phyloP scores from a whole-genome alignment of 2,329 filamentous ascomycete species.

The Didymosphaeria variabile region DNA sequence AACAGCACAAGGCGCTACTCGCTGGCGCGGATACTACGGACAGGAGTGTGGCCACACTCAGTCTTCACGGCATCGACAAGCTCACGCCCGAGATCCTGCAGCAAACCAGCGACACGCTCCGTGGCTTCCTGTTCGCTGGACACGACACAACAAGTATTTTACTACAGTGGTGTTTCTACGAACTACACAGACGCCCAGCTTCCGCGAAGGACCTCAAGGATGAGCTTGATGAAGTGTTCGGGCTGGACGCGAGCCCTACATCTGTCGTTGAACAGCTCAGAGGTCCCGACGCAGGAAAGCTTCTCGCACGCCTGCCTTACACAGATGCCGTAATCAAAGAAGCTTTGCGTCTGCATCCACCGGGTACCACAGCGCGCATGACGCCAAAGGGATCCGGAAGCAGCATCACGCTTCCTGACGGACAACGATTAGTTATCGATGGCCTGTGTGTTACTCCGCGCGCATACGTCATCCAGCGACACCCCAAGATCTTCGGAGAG shows the following conservation, averaged over 20 bases:
- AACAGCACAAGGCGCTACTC: constrained; percentile 19
- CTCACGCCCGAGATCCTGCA: constrained; percentile 36
- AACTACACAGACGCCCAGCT: constrained; percentile 31
- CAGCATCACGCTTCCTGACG: constrained; percentile 21
- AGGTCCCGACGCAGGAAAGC: constrained; percentile 6
- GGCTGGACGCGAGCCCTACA: constrained; percentile 14
- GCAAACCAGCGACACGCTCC: constrained; percentile 44
- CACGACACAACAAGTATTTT: constrained; percentile 44
- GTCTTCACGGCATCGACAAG: constrained; percentile 20
- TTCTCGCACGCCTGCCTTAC: constrained; percentile 51
- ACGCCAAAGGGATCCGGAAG: constrained; percentile 22
- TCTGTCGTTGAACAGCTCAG: constrained; percentile 5
- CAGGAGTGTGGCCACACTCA: constrained; percentile 28
- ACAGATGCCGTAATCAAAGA: constrained; percentile 55
- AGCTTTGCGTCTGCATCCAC: constrained; percentile 53
- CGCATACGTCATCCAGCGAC: constrained; percentile 28
- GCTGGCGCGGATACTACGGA: constrained; percentile 5
- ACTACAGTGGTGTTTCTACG: constrained; percentile 36
- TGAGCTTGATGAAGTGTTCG: constrained; percentile 36
- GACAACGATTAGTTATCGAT: constrained; percentile 22
- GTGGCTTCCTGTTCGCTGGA: constrained; percentile 48
- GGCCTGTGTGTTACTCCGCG: constrained; percentile 22
- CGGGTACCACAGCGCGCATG: constrained; percentile 28
- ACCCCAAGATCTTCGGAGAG: constrained; percentile 26
- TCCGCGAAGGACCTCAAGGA: constrained; percentile 23